Conservation (phyloP, 352 stramenopile species). For the Pythium rishiriense region DNA sequence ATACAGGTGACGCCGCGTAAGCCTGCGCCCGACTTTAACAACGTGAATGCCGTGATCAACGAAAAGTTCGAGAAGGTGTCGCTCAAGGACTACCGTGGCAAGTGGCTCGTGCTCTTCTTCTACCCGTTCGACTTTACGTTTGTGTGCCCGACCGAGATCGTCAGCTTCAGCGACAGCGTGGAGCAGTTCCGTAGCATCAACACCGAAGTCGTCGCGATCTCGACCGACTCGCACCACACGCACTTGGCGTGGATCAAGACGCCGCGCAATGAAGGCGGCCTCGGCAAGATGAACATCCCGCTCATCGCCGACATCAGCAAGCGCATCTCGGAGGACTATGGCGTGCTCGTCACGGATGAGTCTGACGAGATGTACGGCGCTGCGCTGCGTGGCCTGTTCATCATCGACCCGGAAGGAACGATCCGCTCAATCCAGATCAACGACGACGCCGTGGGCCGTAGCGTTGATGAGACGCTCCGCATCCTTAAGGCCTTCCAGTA, state of each 20-base stretch:
- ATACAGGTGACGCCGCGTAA: conserved; percentile 65
- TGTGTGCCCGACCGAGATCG: conserved; percentile 83
- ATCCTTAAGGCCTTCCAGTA: conserved; percentile 89
- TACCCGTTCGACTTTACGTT: conserved; percentile 90
- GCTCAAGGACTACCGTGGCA: conserved; percentile 67
- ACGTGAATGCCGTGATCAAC: conserved; percentile 78
- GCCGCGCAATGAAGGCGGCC: conserved; percentile 66
- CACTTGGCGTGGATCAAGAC: conserved; percentile 85
- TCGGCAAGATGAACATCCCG: conserved; percentile 86
- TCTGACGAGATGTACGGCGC: conserved; percentile 79
- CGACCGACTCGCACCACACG: conserved; percentile 83
- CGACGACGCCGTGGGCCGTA: conserved; percentile 79
- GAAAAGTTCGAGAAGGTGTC: conserved; percentile 83
- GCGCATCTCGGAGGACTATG: conserved; percentile 83
- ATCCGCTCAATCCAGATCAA: conserved; percentile 88
- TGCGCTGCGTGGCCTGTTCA: conserved; percentile 76
- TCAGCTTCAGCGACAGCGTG: conserved; percentile 77
- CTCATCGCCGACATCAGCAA: conserved; percentile 83
- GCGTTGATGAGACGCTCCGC: conserved; percentile 79
- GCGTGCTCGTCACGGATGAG: conserved; percentile 81
- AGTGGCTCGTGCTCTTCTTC: conserved; percentile 89
- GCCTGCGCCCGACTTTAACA: conserved; percentile 63
- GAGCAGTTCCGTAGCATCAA: conserved; percentile 78
- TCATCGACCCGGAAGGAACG: conserved; percentile 83
- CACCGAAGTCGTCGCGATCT: conserved; percentile 77